A percentile compares a stretch with the other conserved stretches of the same genome.
Conservation (phyloP, 345 rosid genomes). For the Euphorbia tirucalli region DNA sequence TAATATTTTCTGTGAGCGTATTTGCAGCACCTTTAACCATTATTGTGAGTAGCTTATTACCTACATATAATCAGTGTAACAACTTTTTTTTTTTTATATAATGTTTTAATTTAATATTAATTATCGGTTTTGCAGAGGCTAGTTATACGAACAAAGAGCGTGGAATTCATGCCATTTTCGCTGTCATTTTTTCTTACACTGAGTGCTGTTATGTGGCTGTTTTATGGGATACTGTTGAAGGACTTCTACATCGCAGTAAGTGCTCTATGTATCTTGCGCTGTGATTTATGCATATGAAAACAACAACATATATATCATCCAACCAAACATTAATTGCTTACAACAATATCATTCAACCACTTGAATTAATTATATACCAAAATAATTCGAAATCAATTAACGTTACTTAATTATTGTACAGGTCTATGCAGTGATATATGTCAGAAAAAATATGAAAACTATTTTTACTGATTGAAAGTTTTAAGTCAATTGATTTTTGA, state of each 20-base stretch:
- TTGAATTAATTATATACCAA: too few relatives aligned
- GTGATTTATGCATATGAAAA: neutral
- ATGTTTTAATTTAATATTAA: too few relatives aligned
- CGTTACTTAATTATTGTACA: too few relatives aligned
- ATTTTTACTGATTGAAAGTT: too few relatives aligned
- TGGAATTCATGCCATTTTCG: constrained; percentile 44
- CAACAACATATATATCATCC: neutral
- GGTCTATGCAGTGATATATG: too few relatives aligned
- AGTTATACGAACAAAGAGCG: constrained; percentile 36
- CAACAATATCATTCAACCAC: too few relatives aligned
- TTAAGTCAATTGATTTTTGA: too few relatives aligned
- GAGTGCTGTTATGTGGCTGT: constrained; percentile 35
- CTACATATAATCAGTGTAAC: too few relatives aligned
- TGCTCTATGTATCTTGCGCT: neutral
- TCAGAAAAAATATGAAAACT: too few relatives aligned
- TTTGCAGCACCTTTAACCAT: constrained; percentile 66
- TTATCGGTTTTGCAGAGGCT: constrained; percentile 26
- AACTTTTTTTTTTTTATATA: too few relatives aligned
- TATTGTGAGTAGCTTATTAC: constrained; percentile 36
- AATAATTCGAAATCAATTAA: too few relatives aligned
- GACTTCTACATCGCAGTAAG: constrained; percentile 41
- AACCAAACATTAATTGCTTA: neutral
- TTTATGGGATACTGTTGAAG: constrained; percentile 31
- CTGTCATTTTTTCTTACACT: constrained; percentile 34
- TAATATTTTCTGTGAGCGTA: constrained; percentile 46